Conservation (phyloP, 441 rosid species). For the Rhodomyrtus psidioides region DNA sequence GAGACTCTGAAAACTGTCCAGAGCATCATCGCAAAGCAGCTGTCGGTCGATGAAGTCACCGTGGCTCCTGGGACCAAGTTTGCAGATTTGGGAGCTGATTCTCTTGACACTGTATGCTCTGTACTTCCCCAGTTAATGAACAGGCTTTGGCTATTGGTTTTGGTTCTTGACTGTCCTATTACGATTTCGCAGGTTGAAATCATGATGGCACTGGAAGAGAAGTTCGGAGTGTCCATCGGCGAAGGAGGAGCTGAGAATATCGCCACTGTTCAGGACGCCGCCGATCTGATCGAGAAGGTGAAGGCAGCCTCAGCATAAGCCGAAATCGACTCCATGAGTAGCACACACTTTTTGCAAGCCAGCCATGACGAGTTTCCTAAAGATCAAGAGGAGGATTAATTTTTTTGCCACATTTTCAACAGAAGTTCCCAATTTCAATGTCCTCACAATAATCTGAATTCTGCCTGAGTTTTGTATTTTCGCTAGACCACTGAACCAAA, state of each 20-base stretch:
- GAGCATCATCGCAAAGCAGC: slow-evolving; percentile 54
- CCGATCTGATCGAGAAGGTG: slow-evolving; percentile 52
- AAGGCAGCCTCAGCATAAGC: slow-evolving; percentile 23
- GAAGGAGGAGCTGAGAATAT: slow-evolving; percentile 57
- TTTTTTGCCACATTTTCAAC: neutral
- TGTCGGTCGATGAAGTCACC: slow-evolving; percentile 40
- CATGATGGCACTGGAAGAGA: slow-evolving; percentile 70
- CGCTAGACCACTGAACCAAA: neutral
- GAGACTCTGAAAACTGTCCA: slow-evolving; percentile 52
- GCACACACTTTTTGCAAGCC: neutral
- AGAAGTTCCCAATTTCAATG: neutral
- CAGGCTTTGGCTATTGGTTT: neutral
- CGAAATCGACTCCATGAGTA: neutral
- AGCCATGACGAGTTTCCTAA: neutral
- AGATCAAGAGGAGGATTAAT: neutral
- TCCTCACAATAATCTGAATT: neutral
- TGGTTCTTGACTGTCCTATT: neutral
- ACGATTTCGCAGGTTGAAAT: slow-evolving; percentile 35
- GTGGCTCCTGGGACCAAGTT: slow-evolving; percentile 57
- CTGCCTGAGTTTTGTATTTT: neutral
- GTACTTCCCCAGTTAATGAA: neutral
- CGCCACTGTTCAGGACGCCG: slow-evolving; percentile 55
- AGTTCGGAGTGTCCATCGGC: slow-evolving; percentile 47
- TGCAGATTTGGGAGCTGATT: slow-evolving; percentile 69
- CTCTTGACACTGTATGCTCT: slow-evolving; percentile 48